phyloP scores from a whole-genome alignment of 192 early-diverging fungal genomes.

The Entomortierella parvispora region DNA sequence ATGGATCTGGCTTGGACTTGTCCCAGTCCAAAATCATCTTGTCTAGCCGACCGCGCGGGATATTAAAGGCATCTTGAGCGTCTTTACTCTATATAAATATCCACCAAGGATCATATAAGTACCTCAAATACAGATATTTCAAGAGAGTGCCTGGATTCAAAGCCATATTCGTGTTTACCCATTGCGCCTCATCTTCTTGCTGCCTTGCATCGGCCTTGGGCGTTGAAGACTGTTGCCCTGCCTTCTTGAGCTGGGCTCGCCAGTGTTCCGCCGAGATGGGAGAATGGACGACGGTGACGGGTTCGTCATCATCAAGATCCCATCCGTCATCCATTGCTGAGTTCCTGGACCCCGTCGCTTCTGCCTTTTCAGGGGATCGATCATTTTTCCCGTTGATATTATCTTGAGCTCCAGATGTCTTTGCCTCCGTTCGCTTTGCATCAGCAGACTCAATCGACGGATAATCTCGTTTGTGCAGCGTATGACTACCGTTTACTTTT shows the following conservation, averaged over 20 bases:
- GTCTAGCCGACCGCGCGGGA: conserved; percentile 55
- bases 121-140: no score
- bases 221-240: conserved; percentile 20
- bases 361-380: background rate
- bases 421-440: no score
- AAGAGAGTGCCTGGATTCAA: no score
- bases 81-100: conserved; percentile 62
- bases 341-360: background rate
- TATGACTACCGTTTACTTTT: background rate
- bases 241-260: conserved; percentile 33
- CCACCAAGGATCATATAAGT: no score
- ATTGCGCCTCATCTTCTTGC: conserved; percentile 55
- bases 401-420: no score
- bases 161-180: conserved; percentile 38
- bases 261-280: conserved; percentile 34
- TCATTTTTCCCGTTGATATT: no score
- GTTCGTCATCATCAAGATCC: conserved; percentile 23
- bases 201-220: conserved; percentile 17
- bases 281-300: conserved; percentile 33
- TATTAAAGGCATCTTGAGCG: conserved; percentile 63
- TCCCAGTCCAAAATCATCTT: conserved; percentile 61
- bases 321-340: background rate
- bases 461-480: no score
- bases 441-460: no score
- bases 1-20: conserved; percentile 31